Evolutionary conservation across 1,139 yeast species (phyloP), one percentile per base, ranked within the genome.

Genomic region (Dujonia santamariae): DNA sequence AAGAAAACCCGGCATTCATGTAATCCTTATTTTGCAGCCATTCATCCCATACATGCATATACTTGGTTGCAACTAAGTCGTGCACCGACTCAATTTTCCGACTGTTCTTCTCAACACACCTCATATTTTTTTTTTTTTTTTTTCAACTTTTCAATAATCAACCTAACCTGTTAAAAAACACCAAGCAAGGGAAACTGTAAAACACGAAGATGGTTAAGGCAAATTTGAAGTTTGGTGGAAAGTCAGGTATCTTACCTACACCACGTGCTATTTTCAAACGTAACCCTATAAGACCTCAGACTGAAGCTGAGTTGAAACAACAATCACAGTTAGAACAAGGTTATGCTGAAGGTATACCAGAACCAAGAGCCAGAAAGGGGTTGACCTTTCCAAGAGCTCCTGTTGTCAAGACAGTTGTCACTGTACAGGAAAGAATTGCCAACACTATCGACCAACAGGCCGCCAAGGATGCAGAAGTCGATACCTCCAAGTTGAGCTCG

Each of bases 201-300:
- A 19, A 13, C 12, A 13, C 27, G 5, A 46, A 39, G 7, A 72
- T 73, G 79, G 74, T 78, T 38, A 76, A 73, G 48, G 69, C 78
- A 38, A 63, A 67, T 18, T 52, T 73, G 30, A 74, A 67, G 46
- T 68, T 61, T 48, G 79, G 79, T 22, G 79, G 79, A n/a, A 84
- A 84, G 61, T 82, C 94, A 36, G 96, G 97, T 54, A 67, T 85
- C 32, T 71, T 88, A 46, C 97, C 97, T 34, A 71, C 66, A 39
- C 80, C 85, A 11, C 80, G 95, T 51, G 78, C 83, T 26, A 75
- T 83, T 26, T 73, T 84, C 63, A 82, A 78, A 50, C 64, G 70
- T 30, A 51, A 50, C 37, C 87, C 90, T 2, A 72, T 78, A 35
- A 76, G 80, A 41, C 81, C 86, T 7, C 53, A 53, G 31, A 61